phyloP scores from a whole-genome alignment of 2,329 filamentous ascomycete species.

The Diaporthe citri region DNA sequence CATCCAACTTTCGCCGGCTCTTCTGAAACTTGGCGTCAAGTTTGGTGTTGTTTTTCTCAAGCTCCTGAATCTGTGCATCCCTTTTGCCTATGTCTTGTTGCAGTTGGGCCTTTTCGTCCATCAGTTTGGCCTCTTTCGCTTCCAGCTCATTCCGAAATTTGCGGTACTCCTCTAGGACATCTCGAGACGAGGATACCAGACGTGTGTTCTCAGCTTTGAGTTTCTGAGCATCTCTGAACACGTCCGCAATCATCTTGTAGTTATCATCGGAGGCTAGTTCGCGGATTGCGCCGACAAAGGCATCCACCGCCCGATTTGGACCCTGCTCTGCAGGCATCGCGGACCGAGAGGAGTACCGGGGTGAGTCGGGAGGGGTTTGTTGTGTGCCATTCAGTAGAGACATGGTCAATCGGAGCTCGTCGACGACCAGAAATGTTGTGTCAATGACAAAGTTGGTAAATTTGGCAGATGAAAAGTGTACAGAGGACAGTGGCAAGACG shows the following conservation, averaged over 20 bases:
- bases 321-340: conserved; percentile 27
- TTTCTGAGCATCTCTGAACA: conserved; percentile 50
- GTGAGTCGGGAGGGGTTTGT: conserved; percentile 22
- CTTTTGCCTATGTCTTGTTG: not conserved
- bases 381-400: not conserved
- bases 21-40: conserved; percentile 33
- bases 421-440: not conserved
- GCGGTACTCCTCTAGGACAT: conserved; percentile 51
- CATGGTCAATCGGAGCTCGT: not conserved
- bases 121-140: conserved; percentile 43
- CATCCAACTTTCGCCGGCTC: conserved; percentile 4
- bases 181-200: conserved; percentile 48
- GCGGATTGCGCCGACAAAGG: conserved; percentile 51
- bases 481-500: not conserved
- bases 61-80: conserved; percentile 40
- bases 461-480: not conserved
- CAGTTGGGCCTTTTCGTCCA: conserved; percentile 42
- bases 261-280: conserved; percentile 50
- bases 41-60: conserved; percentile 42
- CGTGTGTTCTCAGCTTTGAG: conserved; percentile 50
- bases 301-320: conserved; percentile 46
- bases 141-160: conserved; percentile 51
- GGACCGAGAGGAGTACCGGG: conserved; percentile 4
- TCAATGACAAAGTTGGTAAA: not conserved
- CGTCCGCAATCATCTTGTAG: conserved; percentile 51